A percentile compares a stretch with the other conserved stretches of the same genome.
These are phyloP conservation scores for Hygrophoropsis aurantiaca DNA, from an alignment of 768 basidiomycete species.

Conservation along the genomic window DNA sequence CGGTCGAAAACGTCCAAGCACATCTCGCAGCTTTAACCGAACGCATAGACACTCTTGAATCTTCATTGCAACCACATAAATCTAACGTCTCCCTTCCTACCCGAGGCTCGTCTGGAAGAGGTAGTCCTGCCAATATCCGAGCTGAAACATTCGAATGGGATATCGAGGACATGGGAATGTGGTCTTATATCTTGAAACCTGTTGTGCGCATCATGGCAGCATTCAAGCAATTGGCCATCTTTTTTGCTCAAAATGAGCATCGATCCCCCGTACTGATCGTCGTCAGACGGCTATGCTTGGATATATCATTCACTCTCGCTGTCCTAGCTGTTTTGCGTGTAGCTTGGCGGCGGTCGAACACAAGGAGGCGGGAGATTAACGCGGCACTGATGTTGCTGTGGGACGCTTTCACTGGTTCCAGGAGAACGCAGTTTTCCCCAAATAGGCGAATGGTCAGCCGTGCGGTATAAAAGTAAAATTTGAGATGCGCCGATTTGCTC, in stretches of 20 bases:
- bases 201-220: conserved; percentile 49
- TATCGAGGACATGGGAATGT: conserved; percentile 80
- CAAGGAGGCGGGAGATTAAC: conserved; percentile 66
- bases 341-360: conserved; percentile 68
- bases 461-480: conserved; percentile 32
- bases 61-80: conserved; percentile 32
- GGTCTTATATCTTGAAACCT: conserved; percentile 72
- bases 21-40: conserved; percentile 82
- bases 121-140: conserved; percentile 39
- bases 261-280: conserved; percentile 68
- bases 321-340: conserved; percentile 57
- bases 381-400: conserved; percentile 67
- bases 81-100: conserved; percentile 42
- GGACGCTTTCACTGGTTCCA: conserved; percentile 66
- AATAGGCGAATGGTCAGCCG: conserved; percentile 49
- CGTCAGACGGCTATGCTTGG: conserved; percentile 72
- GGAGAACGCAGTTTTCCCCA: too few species aligned
- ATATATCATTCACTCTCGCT: conserved; percentile 71
- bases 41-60: conserved; percentile 71
- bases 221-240: conserved; percentile 50
- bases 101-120: conserved; percentile 38
- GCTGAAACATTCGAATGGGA: conserved; percentile 52
- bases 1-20: conserved; percentile 77
- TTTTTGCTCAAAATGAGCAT: conserved; percentile 59
- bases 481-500: background rate